phyloP scores from a whole-genome alignment of 495 filamentous ascomycete genomes.

The Penicillium cataractarum region DNA sequence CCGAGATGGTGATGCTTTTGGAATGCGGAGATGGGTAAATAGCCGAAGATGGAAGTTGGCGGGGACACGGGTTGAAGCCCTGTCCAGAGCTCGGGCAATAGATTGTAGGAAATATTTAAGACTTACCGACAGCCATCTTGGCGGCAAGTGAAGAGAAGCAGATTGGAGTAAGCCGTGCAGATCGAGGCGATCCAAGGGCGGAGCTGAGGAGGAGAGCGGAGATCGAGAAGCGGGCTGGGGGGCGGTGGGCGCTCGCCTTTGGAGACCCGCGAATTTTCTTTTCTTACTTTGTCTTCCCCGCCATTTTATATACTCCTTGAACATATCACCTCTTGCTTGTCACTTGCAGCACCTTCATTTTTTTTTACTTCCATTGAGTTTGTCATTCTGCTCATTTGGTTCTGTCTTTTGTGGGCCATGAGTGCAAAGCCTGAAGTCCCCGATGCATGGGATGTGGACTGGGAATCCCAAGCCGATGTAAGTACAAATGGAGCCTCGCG shows the following conservation, averaged over 20 bases:
- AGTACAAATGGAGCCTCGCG: conserved; percentile 12
- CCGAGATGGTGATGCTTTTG: conserved; percentile 2
- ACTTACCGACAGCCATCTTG: conserved; percentile 32
- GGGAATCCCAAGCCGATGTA: conserved; percentile 79
- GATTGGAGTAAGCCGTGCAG: conserved; percentile 6
- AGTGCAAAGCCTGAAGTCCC: conserved; percentile 59
- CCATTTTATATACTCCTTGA: conserved; percentile 15
- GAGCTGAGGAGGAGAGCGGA: conserved; percentile 16
- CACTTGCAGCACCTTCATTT: conserved; percentile 2
- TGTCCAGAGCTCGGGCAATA: too few relatives aligned
- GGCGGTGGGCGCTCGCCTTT: conserved; percentile 32
- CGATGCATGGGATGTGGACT: conserved; percentile 92
- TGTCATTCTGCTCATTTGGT: not conserved
- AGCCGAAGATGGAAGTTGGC: not conserved
- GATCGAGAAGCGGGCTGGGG: conserved; percentile 22
- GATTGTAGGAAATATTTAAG: not conserved
- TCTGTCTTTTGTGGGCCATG: conserved; percentile 43
- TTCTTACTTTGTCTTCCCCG: conserved; percentile 20
- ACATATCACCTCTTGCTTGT: conserved; percentile 16
- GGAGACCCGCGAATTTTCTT: conserved; percentile 28
- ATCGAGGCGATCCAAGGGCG: conserved; percentile 3
- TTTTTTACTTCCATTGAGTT: conserved; percentile 7
- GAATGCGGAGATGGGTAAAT: conserved; percentile 6
- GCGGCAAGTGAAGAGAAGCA: not conserved
- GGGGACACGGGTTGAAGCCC: too few relatives aligned